Percentiles rank a stretch among this genome's conserved stretches.
These are phyloP conservation scores for Aspergillus japonicus DNA, from an alignment of 2,329 filamentous ascomycete species.

Conservation along the genomic window DNA sequence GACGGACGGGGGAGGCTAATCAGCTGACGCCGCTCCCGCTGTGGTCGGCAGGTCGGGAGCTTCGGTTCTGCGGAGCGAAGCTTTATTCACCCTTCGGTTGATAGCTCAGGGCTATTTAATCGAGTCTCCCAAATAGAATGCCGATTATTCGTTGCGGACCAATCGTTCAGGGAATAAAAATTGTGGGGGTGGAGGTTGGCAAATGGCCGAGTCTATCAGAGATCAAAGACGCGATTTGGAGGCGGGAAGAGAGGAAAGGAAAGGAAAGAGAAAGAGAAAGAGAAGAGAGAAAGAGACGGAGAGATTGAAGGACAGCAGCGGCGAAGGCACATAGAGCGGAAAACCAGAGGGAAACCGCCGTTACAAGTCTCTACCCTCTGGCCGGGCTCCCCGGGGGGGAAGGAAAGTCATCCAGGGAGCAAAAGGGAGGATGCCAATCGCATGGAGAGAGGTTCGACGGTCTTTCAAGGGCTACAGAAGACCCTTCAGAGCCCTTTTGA, in stretches of 20 bases:
- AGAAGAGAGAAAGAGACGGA: conserved; percentile 9
- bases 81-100: background rate
- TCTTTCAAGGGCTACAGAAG: background rate
- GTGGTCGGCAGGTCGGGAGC: background rate
- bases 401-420: conserved; percentile 6
- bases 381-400: conserved; percentile 15
- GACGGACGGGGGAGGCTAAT: conserved; percentile 22
- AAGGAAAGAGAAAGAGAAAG: conserved; percentile 8
- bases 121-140: background rate
- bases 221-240: background rate
- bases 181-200: background rate
- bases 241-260: background rate
- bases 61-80: conserved; percentile 1
- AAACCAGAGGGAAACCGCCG: conserved; percentile 17
- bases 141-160: background rate
- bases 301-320: conserved; percentile 1
- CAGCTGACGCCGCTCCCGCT: conserved; percentile 22
- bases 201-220: background rate
- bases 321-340: conserved; percentile 2
- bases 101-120: background rate
- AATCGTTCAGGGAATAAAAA: background rate
- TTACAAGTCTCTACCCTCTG: conserved; percentile 21
- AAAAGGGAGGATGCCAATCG: conserved; percentile 6
- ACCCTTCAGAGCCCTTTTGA: conserved; percentile 17
- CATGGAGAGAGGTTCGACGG: background rate